These are phyloP conservation scores for Pythium scleroteichum DNA, from an alignment of 352 stramenopile species.

Conservation along the genomic window DNA sequence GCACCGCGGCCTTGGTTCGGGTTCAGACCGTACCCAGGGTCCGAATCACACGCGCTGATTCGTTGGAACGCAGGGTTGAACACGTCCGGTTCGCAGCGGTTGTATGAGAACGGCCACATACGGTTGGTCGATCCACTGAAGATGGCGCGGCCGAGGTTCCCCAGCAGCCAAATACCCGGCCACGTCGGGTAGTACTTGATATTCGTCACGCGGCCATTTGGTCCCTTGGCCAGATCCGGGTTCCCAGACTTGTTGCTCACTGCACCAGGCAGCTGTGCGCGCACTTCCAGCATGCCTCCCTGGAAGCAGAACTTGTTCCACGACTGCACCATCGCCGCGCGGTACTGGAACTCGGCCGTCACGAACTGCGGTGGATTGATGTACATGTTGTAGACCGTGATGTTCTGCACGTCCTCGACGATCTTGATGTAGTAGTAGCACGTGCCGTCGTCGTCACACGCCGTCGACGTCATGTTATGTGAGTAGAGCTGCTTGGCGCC, in stretches of 20 bases:
- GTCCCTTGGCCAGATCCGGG: slow-evolving; percentile 35
- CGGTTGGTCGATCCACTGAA: slow-evolving; percentile 89
- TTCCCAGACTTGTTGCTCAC: slow-evolving; percentile 28
- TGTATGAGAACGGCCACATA: slow-evolving; percentile 94
- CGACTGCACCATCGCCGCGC: slow-evolving; percentile 84
- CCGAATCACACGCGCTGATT: slow-evolving; percentile 84
- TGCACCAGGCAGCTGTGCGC: slow-evolving; percentile 86
- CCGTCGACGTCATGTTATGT: too few species aligned
- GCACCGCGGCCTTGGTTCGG: slow-evolving; percentile 48
- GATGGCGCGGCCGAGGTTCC: slow-evolving; percentile 90
- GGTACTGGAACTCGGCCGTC: slow-evolving; percentile 31
- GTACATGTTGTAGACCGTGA: slow-evolving; percentile 69
- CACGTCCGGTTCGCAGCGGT: slow-evolving; percentile 70
- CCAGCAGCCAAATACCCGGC: slow-evolving; percentile 93
- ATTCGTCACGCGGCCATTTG: slow-evolving; percentile 16
- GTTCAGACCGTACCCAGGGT: slow-evolving; percentile 90
- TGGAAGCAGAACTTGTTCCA: slow-evolving; percentile 97
- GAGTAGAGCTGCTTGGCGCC: too few species aligned
- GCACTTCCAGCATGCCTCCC: slow-evolving; percentile 88
- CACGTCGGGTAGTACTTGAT: slow-evolving; percentile 66
- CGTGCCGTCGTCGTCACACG: slow-evolving; percentile 19
- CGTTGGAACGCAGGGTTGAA: slow-evolving; percentile 37
- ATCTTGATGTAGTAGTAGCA: slow-evolving; percentile 54
- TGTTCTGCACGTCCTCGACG: slow-evolving; percentile 28
- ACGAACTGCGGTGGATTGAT: slow-evolving; percentile 34